These are phyloP conservation scores for Verbena officinalis DNA, from an alignment of 257 asterid species.

Conservation along the genomic window DNA sequence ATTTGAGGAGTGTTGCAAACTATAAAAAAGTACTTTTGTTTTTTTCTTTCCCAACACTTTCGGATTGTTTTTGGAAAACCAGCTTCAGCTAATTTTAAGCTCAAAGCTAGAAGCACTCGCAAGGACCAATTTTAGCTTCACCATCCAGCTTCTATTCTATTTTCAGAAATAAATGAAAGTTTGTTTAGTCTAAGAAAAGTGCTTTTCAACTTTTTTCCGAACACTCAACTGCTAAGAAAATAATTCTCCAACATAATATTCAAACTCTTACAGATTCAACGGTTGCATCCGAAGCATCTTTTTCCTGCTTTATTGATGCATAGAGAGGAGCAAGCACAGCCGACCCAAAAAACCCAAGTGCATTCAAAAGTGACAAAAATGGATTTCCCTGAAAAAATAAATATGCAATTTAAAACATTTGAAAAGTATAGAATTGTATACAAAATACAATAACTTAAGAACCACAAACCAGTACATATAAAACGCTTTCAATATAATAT, in stretches of 20 bases:
- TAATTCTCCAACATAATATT: conserved; percentile 2
- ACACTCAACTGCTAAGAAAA: too few species aligned
- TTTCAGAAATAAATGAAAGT: too few species aligned
- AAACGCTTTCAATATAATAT: conserved; percentile 31
- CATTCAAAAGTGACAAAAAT: conserved; percentile 59
- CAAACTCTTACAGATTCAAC: conserved; percentile 63
- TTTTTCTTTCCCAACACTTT: too few species aligned
- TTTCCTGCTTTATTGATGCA: conserved; percentile 64
- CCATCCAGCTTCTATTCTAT: too few species aligned
- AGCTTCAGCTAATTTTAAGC: too few species aligned
- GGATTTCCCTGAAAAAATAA: conserved; percentile 47
- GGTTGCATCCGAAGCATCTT: conserved; percentile 56
- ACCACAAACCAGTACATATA: conserved; percentile 29
- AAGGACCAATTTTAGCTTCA: too few species aligned
- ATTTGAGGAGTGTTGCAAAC: too few species aligned
- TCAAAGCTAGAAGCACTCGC: too few species aligned
- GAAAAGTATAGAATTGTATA: conserved; percentile 19
- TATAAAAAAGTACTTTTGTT: too few species aligned
- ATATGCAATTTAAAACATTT: conserved; percentile 31
- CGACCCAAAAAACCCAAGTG: conserved; percentile 64
- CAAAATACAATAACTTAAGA: conserved; percentile 17
- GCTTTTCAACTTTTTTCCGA: too few species aligned
- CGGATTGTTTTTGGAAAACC: too few species aligned
- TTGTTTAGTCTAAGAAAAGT: too few species aligned
- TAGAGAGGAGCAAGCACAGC: conserved; percentile 85